A percentile compares a stretch with the other conserved stretches of the same genome.
Evolutionary conservation across 305 asterid species (phyloP).

Genomic region (Solanum hybrid): DNA sequence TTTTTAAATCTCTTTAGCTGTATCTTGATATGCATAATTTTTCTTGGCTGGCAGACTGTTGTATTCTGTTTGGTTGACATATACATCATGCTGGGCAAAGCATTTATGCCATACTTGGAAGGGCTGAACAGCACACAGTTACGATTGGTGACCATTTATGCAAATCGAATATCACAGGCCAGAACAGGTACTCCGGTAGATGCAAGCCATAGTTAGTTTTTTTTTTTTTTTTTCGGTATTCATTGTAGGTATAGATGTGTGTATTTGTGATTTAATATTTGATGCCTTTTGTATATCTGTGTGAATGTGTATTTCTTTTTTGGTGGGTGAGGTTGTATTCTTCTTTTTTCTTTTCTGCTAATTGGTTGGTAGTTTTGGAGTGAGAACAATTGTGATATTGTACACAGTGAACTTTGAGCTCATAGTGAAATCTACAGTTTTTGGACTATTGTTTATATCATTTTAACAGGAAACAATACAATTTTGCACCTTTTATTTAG

Average conservation of each 20-base stretch:
- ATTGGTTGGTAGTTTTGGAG: conserved; percentile 9
- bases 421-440: background rate
- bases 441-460: background rate
- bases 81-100: conserved; percentile 88
- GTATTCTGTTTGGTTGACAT: conserved; percentile 98
- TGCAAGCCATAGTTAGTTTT: conserved; percentile 17
- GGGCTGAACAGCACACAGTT: conserved; percentile 87
- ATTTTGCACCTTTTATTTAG: background rate
- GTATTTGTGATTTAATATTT: background rate
- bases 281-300: conserved; percentile 12
- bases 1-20: background rate
- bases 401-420: background rate
- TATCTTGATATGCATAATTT: background rate
- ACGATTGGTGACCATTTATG: conserved; percentile 83
- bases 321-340: conserved; percentile 15
- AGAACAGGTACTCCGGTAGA: conserved; percentile 70
- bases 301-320: conserved; percentile 11
- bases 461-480: background rate
- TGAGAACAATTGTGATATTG: background rate
- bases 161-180: conserved; percentile 95
- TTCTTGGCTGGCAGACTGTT: conserved; percentile 65
- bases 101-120: conserved; percentile 89
- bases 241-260: conserved; percentile 2
- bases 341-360: background rate
- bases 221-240: background rate